phyloP scores from a whole-genome alignment of 192 early-diverging fungal genomes.

The Umbelopsis sp. region DNA sequence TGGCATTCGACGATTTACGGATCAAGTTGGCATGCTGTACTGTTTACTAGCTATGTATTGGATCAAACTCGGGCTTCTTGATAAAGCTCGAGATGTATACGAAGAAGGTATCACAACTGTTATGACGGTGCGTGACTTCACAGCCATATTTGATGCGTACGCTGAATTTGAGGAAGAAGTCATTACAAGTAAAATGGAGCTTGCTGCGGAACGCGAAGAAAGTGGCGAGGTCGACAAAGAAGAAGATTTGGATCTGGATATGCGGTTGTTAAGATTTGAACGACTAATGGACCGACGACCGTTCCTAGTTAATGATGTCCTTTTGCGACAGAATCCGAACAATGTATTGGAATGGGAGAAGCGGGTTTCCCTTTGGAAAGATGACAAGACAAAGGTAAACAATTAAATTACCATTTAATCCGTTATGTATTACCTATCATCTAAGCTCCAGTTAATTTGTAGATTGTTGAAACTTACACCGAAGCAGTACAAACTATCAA shows the following conservation, averaged over 20 bases:
- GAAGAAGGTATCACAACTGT: slow-evolving; percentile 87
- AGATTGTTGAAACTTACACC: slow-evolving; percentile 74
- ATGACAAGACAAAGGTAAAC: slow-evolving; percentile 50
- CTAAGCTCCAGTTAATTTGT: neutral
- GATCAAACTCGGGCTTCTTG: slow-evolving; percentile 75
- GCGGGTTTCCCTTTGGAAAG: slow-evolving; percentile 72
- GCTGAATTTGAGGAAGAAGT: slow-evolving; percentile 87
- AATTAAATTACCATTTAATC: neutral
- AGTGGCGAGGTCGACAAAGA: slow-evolving; percentile 48
- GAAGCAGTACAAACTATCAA: slow-evolving; percentile 72
- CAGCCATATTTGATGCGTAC: slow-evolving; percentile 96
- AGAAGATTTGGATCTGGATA: slow-evolving; percentile 72
- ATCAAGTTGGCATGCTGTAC: slow-evolving; percentile 90
- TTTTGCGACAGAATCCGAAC: slow-evolving; percentile 88
- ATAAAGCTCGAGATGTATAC: slow-evolving; percentile 91
- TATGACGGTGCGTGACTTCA: slow-evolving; percentile 87
- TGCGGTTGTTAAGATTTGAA: slow-evolving; percentile 85
- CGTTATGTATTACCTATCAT: neutral
- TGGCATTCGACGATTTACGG: slow-evolving; percentile 80
- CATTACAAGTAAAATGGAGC: slow-evolving; percentile 75
- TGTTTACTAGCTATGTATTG: slow-evolving; percentile 80
- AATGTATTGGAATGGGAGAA: slow-evolving; percentile 92
- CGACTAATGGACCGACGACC: slow-evolving; percentile 90
- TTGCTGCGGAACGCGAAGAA: slow-evolving; percentile 54
- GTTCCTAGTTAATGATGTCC: slow-evolving; percentile 91